Evolutionary conservation across 257 asterid species (phyloP).

Genomic region (Galeopsis tetrahit): DNA sequence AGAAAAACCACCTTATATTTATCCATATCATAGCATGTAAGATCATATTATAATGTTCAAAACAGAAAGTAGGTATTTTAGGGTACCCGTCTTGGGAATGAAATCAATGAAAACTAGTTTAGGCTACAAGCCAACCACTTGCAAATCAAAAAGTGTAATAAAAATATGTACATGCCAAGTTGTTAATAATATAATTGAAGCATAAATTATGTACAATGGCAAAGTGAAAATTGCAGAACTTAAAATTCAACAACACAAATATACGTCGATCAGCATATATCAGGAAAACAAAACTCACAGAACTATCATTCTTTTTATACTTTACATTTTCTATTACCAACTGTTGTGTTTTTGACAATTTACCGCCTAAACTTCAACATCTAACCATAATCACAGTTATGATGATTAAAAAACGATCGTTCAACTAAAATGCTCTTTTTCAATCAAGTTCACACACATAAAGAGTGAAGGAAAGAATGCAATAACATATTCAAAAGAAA

Average conservation of each 20-base stretch:
- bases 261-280: background rate
- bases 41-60: too few species aligned
- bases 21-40: too few species aligned
- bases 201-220: background rate
- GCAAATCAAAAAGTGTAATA: background rate
- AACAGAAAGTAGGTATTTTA: too few species aligned
- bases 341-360: background rate
- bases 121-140: background rate
- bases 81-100: too few species aligned
- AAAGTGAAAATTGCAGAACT: too few species aligned
- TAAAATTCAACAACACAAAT: too few species aligned
- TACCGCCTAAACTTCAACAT: background rate
- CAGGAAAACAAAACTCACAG: background rate
- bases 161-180: too few species aligned
- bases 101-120: background rate
- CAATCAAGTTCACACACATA: background rate
- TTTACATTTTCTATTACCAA: background rate
- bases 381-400: too few species aligned
- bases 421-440: background rate
- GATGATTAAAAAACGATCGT: too few species aligned
- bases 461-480: background rate
- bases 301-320: background rate
- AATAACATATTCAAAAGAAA: background rate
- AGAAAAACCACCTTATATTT: too few species aligned
- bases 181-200: background rate